Evolutionary conservation across 495 filamentous ascomycete genomes (phyloP).

Genomic region (Chaetomium cochliodes): DNA sequence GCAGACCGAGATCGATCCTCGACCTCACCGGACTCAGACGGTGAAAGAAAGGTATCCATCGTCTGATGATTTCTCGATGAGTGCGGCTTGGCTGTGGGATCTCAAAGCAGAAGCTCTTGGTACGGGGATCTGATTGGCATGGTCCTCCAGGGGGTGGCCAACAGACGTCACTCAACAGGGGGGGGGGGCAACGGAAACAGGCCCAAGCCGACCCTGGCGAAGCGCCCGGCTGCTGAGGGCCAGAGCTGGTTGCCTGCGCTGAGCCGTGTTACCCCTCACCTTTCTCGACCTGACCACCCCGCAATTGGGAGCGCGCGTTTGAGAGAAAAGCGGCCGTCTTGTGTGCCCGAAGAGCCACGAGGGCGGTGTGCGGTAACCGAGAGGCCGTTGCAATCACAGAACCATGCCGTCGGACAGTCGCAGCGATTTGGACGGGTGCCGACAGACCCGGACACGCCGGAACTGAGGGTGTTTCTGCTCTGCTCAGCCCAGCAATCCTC

Average conservation of each 20-base stretch:
- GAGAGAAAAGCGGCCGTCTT: neutral
- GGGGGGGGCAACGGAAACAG: conserved; percentile 27
- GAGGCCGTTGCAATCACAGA: conserved; percentile 1
- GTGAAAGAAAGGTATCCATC: conserved; percentile 19
- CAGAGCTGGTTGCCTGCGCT: neutral
- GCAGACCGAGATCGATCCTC: no score
- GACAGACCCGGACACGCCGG: conserved; percentile 19
- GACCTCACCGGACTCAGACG: conserved; percentile 3
- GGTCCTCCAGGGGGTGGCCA: conserved; percentile 2
- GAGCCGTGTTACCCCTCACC: conserved; percentile 25
- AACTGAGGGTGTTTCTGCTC: neutral
- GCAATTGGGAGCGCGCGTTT: conserved; percentile 13
- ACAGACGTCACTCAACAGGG: conserved; percentile 24
- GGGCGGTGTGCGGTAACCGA: conserved; percentile 11
- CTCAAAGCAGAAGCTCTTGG: conserved; percentile 22
- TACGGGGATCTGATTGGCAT: conserved; percentile 19
- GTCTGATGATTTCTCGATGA: neutral
- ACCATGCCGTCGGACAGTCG: conserved; percentile 15
- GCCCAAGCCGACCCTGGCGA: neutral
- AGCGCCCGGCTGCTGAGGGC: neutral
- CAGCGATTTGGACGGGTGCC: conserved; percentile 21
- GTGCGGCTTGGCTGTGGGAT: conserved; percentile 10
- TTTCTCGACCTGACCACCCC: conserved; percentile 18
- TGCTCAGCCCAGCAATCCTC: neutral
- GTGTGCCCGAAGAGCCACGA: neutral